Conservation (phyloP, 371 early-diverging fungal genomes). For the Gilbertella persicaria region DNA sequence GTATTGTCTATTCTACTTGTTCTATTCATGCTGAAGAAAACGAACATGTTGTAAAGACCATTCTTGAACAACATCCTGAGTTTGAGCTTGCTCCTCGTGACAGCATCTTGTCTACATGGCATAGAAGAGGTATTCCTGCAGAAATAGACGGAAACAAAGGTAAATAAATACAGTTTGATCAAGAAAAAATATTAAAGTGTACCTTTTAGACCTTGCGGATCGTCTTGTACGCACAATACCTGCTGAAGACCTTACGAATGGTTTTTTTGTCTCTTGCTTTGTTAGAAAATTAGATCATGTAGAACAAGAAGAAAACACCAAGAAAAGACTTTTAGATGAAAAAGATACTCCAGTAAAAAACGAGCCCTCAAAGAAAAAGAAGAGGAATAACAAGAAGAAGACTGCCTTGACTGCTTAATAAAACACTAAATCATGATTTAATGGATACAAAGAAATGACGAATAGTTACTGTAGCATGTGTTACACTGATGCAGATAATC, state of each 20-base stretch:
- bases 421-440: background rate
- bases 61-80: constrained; percentile 50
- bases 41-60: constrained; percentile 86
- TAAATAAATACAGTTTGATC: background rate
- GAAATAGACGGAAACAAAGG: constrained; percentile 41
- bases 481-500: too few species aligned
- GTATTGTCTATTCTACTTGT: constrained; percentile 95
- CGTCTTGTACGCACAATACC: constrained; percentile 72
- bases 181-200: background rate
- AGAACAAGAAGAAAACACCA: background rate
- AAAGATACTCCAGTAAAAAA: background rate
- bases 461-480: too few species aligned
- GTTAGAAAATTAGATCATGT: constrained; percentile 40
- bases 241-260: constrained; percentile 72
- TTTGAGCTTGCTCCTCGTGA: constrained; percentile 64
- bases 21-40: constrained; percentile 95
- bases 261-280: constrained; percentile 88
- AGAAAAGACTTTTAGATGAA: constrained; percentile 12
- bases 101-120: constrained; percentile 74
- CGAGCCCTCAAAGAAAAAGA: constrained; percentile 12
- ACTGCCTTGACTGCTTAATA: constrained; percentile 16
- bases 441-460: background rate
- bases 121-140: constrained; percentile 64
- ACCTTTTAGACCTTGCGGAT: constrained; percentile 51
- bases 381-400: constrained; percentile 27